phyloP scores from a whole-genome alignment of 192 early-diverging fungal species.

The Dimargaris xerosporica region DNA sequence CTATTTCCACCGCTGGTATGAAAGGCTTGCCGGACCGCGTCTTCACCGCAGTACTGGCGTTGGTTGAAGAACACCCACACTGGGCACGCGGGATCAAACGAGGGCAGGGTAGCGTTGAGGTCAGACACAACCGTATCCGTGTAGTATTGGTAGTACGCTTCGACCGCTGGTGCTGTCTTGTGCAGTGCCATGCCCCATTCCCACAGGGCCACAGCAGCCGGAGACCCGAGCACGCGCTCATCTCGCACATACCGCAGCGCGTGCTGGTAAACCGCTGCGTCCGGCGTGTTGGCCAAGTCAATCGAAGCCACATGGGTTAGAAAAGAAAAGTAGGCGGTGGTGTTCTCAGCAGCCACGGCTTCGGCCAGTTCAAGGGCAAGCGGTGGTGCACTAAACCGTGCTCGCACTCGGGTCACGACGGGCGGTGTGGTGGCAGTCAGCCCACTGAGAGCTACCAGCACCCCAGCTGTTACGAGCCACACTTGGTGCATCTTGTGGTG shows the following conservation, averaged over 20 bases:
- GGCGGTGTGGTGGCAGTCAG: conserved; percentile 18
- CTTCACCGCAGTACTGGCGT: conserved; percentile 50
- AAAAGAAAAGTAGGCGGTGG: conserved; percentile 43
- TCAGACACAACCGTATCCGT: conserved; percentile 43
- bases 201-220: conserved; percentile 38
- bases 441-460: no score
- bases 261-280: conserved; percentile 31
- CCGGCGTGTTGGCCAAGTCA: conserved; percentile 15
- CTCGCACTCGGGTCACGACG: conserved; percentile 27
- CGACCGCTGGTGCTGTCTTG: conserved; percentile 56
- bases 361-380: conserved; percentile 64
- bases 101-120: conserved; percentile 19
- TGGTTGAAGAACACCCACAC: conserved; percentile 53
- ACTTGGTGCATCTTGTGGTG: no score
- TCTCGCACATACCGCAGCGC: conserved; percentile 32
- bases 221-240: conserved; percentile 20
- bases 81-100: conserved; percentile 33
- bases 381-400: conserved; percentile 51
- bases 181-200: conserved; percentile 55
- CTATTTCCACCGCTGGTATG: no score
- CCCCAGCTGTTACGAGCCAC: no score
- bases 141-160: conserved; percentile 74
- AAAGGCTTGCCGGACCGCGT: conserved; percentile 54
- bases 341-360: conserved; percentile 45
- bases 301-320: conserved; percentile 36